phyloP scores from a whole-genome alignment of 768 basidiomycete genomes.

The Mycena floridula region DNA sequence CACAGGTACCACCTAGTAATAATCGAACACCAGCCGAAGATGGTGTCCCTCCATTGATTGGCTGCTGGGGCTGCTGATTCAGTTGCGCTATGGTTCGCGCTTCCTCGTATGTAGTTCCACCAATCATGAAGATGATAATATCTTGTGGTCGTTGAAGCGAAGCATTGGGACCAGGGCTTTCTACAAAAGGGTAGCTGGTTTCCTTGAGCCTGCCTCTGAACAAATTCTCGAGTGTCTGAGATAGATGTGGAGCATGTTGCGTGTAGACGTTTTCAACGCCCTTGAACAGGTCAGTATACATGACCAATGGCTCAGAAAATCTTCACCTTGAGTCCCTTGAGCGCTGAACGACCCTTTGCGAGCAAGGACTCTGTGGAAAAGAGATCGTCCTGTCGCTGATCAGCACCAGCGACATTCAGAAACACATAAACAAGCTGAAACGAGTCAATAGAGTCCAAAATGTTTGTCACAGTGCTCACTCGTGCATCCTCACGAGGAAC shows the following conservation, averaged over 20 bases:
- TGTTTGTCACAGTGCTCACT: constrained; percentile 27
- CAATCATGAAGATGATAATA: constrained; percentile 94
- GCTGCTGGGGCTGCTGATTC: constrained; percentile 69
- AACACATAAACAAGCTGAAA: constrained; percentile 86
- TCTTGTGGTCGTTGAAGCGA: constrained; percentile 85
- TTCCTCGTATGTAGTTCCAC: constrained; percentile 95
- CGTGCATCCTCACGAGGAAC: constrained; percentile 71
- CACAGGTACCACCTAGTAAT: constrained; percentile 87
- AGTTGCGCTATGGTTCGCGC: constrained; percentile 78
- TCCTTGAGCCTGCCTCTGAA: constrained; percentile 85
- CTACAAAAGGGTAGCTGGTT: constrained; percentile 84
- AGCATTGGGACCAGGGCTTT: constrained; percentile 57
- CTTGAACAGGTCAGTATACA: constrained; percentile 30
- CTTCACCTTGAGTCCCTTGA: constrained; percentile 91
- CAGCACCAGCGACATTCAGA: constrained; percentile 88
- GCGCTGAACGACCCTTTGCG: constrained; percentile 87
- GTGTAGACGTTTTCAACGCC: constrained; percentile 99
- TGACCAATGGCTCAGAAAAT: background rate
- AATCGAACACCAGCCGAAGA: constrained; percentile 65
- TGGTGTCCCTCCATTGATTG: constrained; percentile 38
- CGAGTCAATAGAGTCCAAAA: background rate
- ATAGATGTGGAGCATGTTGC: constrained; percentile 90
- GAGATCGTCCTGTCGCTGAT: constrained; percentile 95
- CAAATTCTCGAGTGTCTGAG: constrained; percentile 86
- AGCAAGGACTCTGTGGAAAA: constrained; percentile 94